Evolutionary conservation across 225 moss, liverwort and hornwort species (phyloP), one percentile per base, ranked within the genome.

Genomic region (Pseudoscleropodium purum): DNA sequence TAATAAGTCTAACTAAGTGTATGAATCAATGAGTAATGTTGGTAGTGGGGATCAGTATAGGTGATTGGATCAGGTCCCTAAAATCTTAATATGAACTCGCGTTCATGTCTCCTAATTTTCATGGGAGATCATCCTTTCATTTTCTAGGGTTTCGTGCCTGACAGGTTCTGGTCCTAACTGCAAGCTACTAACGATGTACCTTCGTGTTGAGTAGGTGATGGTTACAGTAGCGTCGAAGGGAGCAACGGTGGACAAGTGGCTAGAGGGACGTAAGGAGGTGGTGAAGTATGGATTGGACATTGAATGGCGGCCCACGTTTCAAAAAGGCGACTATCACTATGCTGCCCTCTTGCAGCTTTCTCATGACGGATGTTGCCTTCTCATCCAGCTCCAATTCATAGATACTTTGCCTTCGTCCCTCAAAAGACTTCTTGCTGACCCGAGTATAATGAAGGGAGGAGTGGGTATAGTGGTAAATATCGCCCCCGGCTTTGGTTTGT

Each of bases 261-360:
- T 98, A 18, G 89, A 94, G 39, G 86, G 56, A 57, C 97, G 93
- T n/a, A 87, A 94, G 68, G 91, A 90, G 39, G 91, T 90, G 82
- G 91, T 86, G 15, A 92, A 84, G 63, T 99, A 94, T 86, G 99
- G 99, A 66, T 90, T 97, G 82, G 99, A 99, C 89, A 94, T 97
- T 75, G 94, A 94, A 74, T 99, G 98, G 98, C 94, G 95, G 30
- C 98, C 98, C n/a, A 97, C 96, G 62, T 94, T 95, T 45, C 94
- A 90, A 18, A 96, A 92, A 89, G 98, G 98, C 68, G 93, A 97
- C 76, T 95, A 97, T 54, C 96, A 99, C 88, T 73, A 90, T 75
- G 96, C 95, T 51, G 96, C 97, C 11, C 91, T 97, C 62, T 87
- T 97, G 84, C 99, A 99, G 91, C 93, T 99, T 41, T 94, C 97